phyloP scores from a whole-genome alignment of 306 rosid species.

The Quercus variabilis region DNA sequence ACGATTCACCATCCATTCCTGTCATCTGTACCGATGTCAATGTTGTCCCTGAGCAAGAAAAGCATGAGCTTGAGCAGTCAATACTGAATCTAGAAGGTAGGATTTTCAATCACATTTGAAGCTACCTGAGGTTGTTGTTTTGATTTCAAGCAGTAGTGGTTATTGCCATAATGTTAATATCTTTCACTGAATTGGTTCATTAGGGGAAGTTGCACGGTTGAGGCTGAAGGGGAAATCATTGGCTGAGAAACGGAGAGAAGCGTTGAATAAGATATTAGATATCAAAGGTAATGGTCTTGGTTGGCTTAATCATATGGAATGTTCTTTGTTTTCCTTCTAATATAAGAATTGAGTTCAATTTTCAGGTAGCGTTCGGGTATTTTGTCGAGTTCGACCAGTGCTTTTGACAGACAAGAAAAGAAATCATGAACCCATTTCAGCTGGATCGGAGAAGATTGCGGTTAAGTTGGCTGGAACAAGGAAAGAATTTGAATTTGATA shows the following conservation, averaged over 20 bases:
- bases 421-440: conserved; percentile 45
- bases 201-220: conserved; percentile 71
- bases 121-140: not conserved
- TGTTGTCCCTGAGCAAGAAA: conserved; percentile 75
- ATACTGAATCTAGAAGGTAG: conserved; percentile 67
- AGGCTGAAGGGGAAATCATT: conserved; percentile 42
- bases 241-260: conserved; percentile 63
- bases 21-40: conserved; percentile 64
- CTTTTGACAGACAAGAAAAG: conserved; percentile 41
- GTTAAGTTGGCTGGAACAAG: conserved; percentile 57
- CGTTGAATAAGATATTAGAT: conserved; percentile 79
- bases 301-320: not conserved
- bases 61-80: conserved; percentile 46
- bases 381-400: conserved; percentile 79
- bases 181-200: conserved; percentile 24
- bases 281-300: conserved; percentile 61
- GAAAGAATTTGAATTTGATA: conserved; percentile 82
- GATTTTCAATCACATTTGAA: not conserved
- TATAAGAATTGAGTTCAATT: conserved; percentile 17
- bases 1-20: conserved; percentile 42
- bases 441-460: conserved; percentile 57
- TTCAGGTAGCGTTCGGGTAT: conserved; percentile 84
- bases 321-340: not conserved
- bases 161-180: conserved; percentile 6
- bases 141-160: not conserved